A percentile compares a stretch with the other conserved stretches of the same genome.
Conservation (phyloP, 2,329 filamentous ascomycete genomes). For the Aspergillus brunneoviolaceus region DNA sequence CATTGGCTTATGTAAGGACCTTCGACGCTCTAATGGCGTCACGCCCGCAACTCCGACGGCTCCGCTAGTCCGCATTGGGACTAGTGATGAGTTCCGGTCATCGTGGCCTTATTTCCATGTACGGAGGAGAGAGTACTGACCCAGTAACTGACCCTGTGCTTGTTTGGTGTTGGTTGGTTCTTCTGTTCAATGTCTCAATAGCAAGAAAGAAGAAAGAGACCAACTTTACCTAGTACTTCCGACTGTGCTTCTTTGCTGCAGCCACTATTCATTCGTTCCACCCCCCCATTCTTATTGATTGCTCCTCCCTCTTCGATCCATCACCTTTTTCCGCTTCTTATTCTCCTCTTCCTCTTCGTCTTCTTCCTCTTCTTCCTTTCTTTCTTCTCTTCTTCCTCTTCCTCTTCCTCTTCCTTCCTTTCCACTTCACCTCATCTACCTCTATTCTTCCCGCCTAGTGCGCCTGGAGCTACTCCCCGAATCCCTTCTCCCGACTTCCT, state of each 20-base stretch:
- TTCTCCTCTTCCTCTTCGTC: slow-evolving; percentile 2
- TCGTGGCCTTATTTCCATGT: slow-evolving; percentile 37
- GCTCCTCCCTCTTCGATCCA: neutral
- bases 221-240: slow-evolving; percentile 10
- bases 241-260: neutral
- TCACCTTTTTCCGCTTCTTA: slow-evolving; percentile 10
- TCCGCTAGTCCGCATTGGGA: slow-evolving; percentile 27
- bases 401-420: neutral
- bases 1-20: neutral
- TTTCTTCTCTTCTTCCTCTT: neutral
- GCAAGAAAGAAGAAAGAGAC: slow-evolving; percentile 8
- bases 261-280: slow-evolving; percentile 8
- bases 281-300: slow-evolving; percentile 5
- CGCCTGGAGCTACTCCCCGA: neutral
- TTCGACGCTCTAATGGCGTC: slow-evolving; percentile 11
- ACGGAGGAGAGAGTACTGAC: no score
- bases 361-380: neutral
- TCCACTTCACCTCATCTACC: neutral
- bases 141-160: neutral
- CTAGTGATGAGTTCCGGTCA: slow-evolving; percentile 37
- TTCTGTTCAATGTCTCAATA: no score
- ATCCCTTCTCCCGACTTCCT: neutral
- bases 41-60: slow-evolving; percentile 9
- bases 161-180: slow-evolving; percentile 21
- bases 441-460: neutral